Base-by-base conservation (phyloP, 2,329 filamentous ascomycete species). In the Xylaria multiplex region DNA sequence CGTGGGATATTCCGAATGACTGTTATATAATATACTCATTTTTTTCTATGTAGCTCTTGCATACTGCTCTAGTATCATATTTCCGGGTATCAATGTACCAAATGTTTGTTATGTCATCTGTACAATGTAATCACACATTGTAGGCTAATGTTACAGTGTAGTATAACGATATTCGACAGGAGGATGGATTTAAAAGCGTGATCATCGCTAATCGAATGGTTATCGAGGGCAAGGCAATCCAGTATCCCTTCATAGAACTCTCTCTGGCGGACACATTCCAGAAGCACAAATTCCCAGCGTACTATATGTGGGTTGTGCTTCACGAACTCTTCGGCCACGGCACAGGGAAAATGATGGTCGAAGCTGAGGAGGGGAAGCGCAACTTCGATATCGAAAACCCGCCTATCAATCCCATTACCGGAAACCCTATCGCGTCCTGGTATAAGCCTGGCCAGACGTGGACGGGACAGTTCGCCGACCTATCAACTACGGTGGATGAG, bases 291-390 rank as follows among this genome's bases (percentile, higher is more conserved):
- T 88, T 90, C 69, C 82, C 84, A 6, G 88, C 89, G 0, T 92
- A 91, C 73, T 90, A 92, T 76, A 88, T 91, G 14, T 90, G 90
- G 79, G 89, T 92, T 50, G 90, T 88, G 30, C 84, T 93, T 9
- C 91, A 93, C 77, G 88, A 90, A 74, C 83, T 90, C 4, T 79
- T 90, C 2, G 88, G 88, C 11, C 88, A 90, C 69, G 88, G 88
- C 13, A 90, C 88, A 46, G 88, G 88, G 13, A 88, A 86, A 72
- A 80, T 91, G 22, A 80, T 91, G 42, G 80, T 83, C 68, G 87
- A 90, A 73, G 84, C 80, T 1, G 73, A 79, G 2, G 77, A 79
- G 0, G 84, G 84, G 11, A 77, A 80, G n/a, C 89, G 79, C 80
- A 90, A 90, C 74, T 91, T 91, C 72, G 86, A 90, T 72, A 75